A percentile compares a stretch with the other conserved stretches of the same genome.
phyloP scores from a whole-genome alignment of 345 rosid genomes.

The Rhizophora apiculata region DNA sequence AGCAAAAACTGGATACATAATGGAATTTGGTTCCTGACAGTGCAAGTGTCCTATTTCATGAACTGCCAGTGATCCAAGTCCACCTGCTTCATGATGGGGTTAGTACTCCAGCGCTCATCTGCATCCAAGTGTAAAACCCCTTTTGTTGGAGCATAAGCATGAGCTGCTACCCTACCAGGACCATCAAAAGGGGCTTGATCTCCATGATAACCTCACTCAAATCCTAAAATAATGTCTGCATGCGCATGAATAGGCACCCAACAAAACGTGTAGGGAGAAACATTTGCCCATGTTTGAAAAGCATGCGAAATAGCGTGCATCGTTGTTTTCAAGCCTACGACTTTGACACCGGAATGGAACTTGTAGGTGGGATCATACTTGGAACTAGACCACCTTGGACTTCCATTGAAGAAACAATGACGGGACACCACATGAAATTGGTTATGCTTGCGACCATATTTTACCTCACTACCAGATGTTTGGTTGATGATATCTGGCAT shows the following conservation, averaged over 20 bases:
- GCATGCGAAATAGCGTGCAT: constrained; percentile 20
- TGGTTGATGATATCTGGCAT: constrained; percentile 13
- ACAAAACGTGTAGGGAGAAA: constrained; percentile 23
- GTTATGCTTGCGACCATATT: background rate
- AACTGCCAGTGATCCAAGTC: constrained; percentile 30
- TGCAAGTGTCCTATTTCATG: constrained; percentile 37
- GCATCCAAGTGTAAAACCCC: constrained; percentile 31
- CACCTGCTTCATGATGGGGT: background rate
- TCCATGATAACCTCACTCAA: constrained; percentile 13
- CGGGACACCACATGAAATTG: background rate
- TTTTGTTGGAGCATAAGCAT: constrained; percentile 8
- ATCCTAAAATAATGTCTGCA: constrained; percentile 21
- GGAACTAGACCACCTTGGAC: constrained; percentile 11
- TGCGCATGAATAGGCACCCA: background rate
- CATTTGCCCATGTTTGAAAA: constrained; percentile 26
- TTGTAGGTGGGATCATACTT: constrained; percentile 16
- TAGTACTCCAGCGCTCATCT: constrained; percentile 21
- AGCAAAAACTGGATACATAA: constrained; percentile 18
- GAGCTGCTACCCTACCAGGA: constrained; percentile 15
- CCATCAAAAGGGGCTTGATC: constrained; percentile 25
- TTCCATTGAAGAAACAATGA: background rate
- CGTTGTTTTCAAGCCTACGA: background rate
- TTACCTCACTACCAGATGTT: background rate
- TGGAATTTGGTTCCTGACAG: constrained; percentile 11
- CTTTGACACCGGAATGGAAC: constrained; percentile 15